phyloP scores from a whole-genome alignment of 768 basidiomycete genomes.

The Hericium erinaceus region DNA sequence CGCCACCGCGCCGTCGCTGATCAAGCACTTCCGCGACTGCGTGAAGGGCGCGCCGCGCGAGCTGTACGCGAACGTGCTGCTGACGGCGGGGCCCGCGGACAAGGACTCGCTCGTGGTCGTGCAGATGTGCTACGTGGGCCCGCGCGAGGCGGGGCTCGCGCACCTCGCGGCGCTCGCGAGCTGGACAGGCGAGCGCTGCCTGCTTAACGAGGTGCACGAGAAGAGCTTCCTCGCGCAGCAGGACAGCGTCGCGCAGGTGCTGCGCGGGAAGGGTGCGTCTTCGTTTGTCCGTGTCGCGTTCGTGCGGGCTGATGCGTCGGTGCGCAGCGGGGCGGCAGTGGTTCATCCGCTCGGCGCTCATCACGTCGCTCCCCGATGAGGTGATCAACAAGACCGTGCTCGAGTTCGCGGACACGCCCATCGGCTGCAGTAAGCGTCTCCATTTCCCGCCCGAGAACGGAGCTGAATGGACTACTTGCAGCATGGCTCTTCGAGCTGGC shows the following conservation, averaged over 20 bases:
- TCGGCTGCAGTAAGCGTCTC: constrained; percentile 84
- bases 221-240: constrained; percentile 87
- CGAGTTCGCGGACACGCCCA: constrained; percentile 74
- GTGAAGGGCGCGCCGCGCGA: constrained; percentile 82
- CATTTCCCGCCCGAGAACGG: too few relatives aligned
- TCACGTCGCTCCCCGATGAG: constrained; percentile 79
- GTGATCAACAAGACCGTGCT: constrained; percentile 76
- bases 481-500: constrained; percentile 92
- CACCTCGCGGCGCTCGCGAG: constrained; percentile 79
- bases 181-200: constrained; percentile 81
- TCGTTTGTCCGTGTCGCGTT: neutral
- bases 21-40: constrained; percentile 90
- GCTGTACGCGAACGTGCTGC: constrained; percentile 81
- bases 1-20: constrained; percentile 78
- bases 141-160: constrained; percentile 60
- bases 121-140: constrained; percentile 85
- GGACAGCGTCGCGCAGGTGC: constrained; percentile 83
- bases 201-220: constrained; percentile 86
- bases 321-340: constrained; percentile 68
- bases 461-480: too few relatives aligned
- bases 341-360: constrained; percentile 84
- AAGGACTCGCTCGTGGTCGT: constrained; percentile 83
- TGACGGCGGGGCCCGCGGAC: constrained; percentile 82
- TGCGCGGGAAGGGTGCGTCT: constrained; percentile 68
- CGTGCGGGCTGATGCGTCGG: neutral